These are phyloP conservation scores for Xylariaceae sp. DNA, from an alignment of 2,329 filamentous ascomycete genomes.

Conservation along the genomic window DNA sequence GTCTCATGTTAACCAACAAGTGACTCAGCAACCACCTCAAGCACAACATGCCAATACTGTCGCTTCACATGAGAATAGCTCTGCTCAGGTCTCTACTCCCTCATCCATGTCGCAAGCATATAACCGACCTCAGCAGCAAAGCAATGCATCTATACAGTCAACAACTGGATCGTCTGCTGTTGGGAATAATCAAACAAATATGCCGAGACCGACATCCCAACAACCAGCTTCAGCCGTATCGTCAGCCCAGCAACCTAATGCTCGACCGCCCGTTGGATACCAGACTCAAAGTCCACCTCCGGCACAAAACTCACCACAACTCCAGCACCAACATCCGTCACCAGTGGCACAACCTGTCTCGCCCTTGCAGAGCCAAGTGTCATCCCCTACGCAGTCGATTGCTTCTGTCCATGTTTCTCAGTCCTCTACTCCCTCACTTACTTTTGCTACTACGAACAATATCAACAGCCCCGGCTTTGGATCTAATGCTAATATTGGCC, in stretches of 20 bases:
- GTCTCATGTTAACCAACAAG: neutral
- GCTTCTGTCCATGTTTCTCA: slow-evolving; percentile 36
- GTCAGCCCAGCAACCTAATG: slow-evolving; percentile 5
- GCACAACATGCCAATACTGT: slow-evolving; percentile 4
- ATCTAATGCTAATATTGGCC: slow-evolving; percentile 10
- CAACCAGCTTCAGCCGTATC: neutral
- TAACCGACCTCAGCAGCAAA: slow-evolving; percentile 3
- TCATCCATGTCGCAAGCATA: neutral
- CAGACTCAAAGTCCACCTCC: slow-evolving; percentile 4
- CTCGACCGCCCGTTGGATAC: slow-evolving; percentile 9
- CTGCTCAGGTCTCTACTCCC: neutral
- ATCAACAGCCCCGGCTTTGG: slow-evolving; percentile 8
- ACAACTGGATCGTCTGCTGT: slow-evolving; percentile 12
- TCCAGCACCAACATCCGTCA: slow-evolving; percentile 26
- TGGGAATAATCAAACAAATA: slow-evolving; percentile 8
- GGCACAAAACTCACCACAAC: slow-evolving; percentile 9
- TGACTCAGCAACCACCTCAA: slow-evolving; percentile 5
- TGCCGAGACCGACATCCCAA: slow-evolving; percentile 16
- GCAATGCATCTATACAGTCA: neutral
- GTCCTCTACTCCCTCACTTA: slow-evolving; percentile 32
- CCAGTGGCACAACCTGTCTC: slow-evolving; percentile 33
- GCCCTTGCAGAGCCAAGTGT: slow-evolving; percentile 39
- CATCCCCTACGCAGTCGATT: slow-evolving; percentile 38
- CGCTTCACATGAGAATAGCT: slow-evolving; percentile 4
- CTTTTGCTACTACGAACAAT: slow-evolving; percentile 19